Evolutionary conservation across 352 stramenopile genomes (phyloP), one percentile per base, ranked within the genome.

Genomic region (Phytophthora boehmeriae): DNA sequence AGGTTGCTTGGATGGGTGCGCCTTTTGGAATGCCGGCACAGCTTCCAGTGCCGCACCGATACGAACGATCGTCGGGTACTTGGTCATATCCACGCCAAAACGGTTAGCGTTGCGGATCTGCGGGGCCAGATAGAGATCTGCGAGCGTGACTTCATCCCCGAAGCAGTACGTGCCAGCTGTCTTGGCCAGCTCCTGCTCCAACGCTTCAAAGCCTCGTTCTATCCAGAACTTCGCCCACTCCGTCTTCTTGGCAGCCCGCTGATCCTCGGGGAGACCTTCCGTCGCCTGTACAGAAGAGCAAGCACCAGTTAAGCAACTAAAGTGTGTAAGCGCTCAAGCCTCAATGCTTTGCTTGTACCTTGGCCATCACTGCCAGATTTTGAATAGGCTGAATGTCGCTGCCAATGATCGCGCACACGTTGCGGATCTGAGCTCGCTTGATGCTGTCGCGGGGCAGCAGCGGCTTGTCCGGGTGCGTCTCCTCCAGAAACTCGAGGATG

Each of bases 401-500:
- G 45, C 93, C 95, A 28, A 98, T 90, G 41, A 98, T 87, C 38
- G 93, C 85, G 22, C 86, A 93, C 48, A 98, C 74, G 65, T 96
- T 93, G 68, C 87, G 85, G 23, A 93, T 89, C 20, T 86, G 78
- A 13, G 87, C 85, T 23, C 87, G 81, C 14, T 83, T 66, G 38
- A 91, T 63, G 8, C 73, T 62, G 58, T 97, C 84, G 17, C 66
- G 69, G 2, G 92, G 93, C 49, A 98, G 69, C 46, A 98, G 59
- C 23, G 77, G 67, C 27, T 81, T 72, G 47, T 89, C 60, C 1
- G 89, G 70, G 64, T 89, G 92, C 23, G 79, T 88, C 51, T 93
- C 80, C 38, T 98, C 92, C 11, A 98, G 65, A 65, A 98, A 98
- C 64, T 98, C 92, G 59, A 98, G 79, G 54, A 98, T 98, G 11